Evolutionary conservation across 2,329 filamentous ascomycete genomes (phyloP).

Genomic region (Paradendryphiella salina): DNA sequence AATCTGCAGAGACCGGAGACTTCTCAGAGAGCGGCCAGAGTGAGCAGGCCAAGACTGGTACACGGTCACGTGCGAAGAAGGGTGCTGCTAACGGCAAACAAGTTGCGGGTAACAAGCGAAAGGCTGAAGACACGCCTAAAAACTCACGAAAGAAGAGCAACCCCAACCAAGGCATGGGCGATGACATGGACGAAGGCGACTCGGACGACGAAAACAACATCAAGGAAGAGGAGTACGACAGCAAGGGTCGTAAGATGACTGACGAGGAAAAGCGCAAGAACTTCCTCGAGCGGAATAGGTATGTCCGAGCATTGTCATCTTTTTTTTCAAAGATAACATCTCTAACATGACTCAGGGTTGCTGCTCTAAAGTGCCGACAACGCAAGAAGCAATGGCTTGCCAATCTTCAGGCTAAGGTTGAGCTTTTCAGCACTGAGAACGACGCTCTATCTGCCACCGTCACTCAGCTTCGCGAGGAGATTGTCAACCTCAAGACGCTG

Average conservation of each 20-base stretch:
- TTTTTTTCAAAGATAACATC: background rate
- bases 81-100: slow-evolving; percentile 43
- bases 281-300: slow-evolving; percentile 95
- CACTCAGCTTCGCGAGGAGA: slow-evolving; percentile 82
- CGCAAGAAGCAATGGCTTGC: slow-evolving; percentile 99
- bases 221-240: slow-evolving; percentile 45
- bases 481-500: slow-evolving; percentile 91
- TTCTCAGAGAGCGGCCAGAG: slow-evolving; percentile 73
- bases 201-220: slow-evolving; percentile 44
- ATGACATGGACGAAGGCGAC: slow-evolving; percentile 55
- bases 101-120: slow-evolving; percentile 61
- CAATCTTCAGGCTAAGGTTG: slow-evolving; percentile 91
- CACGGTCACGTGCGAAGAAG: slow-evolving; percentile 44
- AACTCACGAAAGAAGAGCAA: slow-evolving; percentile 70
- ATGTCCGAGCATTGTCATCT: slow-evolving; percentile 48
- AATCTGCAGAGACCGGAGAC: slow-evolving; percentile 61
- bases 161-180: slow-evolving; percentile 52
- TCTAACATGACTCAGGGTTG: slow-evolving; percentile 67
- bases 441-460: slow-evolving; percentile 84
- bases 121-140: slow-evolving; percentile 74
- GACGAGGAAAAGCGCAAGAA: slow-evolving; percentile 99
- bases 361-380: slow-evolving; percentile 94
- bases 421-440: slow-evolving; percentile 89
- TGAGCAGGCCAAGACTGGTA: slow-evolving; percentile 63
- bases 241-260: slow-evolving; percentile 83